These are phyloP conservation scores for Endocalyx cinctus DNA, from an alignment of 2,329 filamentous ascomycete species.

Conservation along the genomic window DNA sequence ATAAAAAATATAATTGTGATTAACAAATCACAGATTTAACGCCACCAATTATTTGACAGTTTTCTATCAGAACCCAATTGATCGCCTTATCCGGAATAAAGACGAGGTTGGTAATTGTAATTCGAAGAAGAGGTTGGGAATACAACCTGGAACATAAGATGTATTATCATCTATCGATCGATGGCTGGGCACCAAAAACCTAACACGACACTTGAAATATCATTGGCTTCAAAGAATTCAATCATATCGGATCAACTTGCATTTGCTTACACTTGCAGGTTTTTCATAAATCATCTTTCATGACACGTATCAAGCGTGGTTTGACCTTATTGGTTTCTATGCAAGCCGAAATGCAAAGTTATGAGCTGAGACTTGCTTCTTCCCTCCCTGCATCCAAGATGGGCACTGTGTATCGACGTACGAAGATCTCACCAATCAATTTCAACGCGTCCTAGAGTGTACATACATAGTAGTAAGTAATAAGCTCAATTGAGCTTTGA, in stretches of 20 bases:
- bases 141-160: background rate
- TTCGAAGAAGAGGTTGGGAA: background rate
- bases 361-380: conserved; percentile 17
- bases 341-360: conserved; percentile 18
- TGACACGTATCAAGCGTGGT: conserved; percentile 23
- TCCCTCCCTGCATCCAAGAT: too few relatives aligned
- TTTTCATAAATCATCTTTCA: conserved; percentile 7
- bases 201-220: background rate
- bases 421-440: too few relatives aligned
- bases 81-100: too few relatives aligned
- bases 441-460: background rate
- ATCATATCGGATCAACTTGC: too few relatives aligned
- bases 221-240: background rate
- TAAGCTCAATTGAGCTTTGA: too few relatives aligned
- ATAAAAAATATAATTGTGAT: too few relatives aligned
- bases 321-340: conserved; percentile 23
- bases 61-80: too few relatives aligned
- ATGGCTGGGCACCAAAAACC: background rate
- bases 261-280: too few relatives aligned
- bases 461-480: background rate
- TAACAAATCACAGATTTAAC: too few relatives aligned
- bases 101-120: too few relatives aligned
- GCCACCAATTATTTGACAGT: too few relatives aligned
- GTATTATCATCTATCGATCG: background rate
- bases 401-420: conserved; percentile 12